These are phyloP conservation scores for Voacanga thouarsii DNA, from an alignment of 257 asterid species.

Conservation along the genomic window DNA sequence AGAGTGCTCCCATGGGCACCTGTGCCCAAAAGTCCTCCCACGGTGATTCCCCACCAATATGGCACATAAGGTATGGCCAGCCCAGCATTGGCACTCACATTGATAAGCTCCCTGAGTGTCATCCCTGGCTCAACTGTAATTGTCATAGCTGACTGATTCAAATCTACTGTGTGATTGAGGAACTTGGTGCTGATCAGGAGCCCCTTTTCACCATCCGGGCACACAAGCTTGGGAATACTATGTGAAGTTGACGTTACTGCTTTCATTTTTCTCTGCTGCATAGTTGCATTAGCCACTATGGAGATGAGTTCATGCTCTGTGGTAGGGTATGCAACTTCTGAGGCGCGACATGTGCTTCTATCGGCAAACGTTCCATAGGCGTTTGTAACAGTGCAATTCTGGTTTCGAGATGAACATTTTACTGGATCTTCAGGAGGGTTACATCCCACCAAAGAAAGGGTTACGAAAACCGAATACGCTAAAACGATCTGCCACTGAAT, in stretches of 20 bases:
- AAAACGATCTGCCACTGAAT: neutral
- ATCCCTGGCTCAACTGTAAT: constrained; percentile 25
- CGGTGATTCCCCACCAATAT: constrained; percentile 31
- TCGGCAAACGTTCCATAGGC: constrained; percentile 27
- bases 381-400: constrained; percentile 31
- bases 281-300: constrained; percentile 27
- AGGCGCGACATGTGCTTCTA: constrained; percentile 27
- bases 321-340: constrained; percentile 16
- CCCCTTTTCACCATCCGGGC: constrained; percentile 22
- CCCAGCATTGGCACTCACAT: constrained; percentile 13
- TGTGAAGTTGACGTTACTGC: constrained; percentile 25
- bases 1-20: constrained; percentile 21
- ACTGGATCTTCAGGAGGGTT: constrained; percentile 33
- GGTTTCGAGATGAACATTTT: constrained; percentile 20
- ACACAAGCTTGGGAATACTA: constrained; percentile 11
- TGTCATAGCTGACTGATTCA: constrained; percentile 11
- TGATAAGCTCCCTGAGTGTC: constrained; percentile 13
- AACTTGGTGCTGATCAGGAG: constrained; percentile 24
- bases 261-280: constrained; percentile 25
- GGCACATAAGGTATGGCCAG: constrained; percentile 25
- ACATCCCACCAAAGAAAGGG: neutral
- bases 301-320: constrained; percentile 29
- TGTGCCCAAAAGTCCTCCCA: constrained; percentile 19
- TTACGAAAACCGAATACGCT: neutral
- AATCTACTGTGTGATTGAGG: neutral